phyloP scores from a whole-genome alignment of 495 filamentous ascomycete species.

The Penicillium simplicissimum region DNA sequence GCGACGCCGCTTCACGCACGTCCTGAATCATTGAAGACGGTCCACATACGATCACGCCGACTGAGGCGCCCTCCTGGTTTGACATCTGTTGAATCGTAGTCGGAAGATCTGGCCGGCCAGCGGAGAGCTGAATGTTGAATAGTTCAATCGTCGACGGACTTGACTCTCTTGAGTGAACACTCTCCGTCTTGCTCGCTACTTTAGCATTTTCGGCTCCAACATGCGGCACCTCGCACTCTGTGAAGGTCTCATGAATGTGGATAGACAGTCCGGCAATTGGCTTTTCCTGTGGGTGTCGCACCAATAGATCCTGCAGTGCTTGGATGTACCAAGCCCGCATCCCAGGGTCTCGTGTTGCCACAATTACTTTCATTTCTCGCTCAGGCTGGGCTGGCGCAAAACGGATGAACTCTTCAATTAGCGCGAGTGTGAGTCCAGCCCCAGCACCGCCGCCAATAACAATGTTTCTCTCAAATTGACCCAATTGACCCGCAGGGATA shows the following conservation, averaged over 20 bases:
- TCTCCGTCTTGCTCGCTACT: neutral
- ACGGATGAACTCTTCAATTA: conserved; percentile 38
- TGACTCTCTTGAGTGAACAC: conserved; percentile 15
- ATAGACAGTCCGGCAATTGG: conserved; percentile 14
- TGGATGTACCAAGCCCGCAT: conserved; percentile 29
- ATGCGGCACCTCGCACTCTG: neutral
- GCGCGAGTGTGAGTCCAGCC: conserved; percentile 43
- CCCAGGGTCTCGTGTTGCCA: conserved; percentile 28
- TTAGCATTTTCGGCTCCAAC: neutral
- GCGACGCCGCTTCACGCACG: conserved; percentile 20
- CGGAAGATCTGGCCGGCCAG: conserved; percentile 19
- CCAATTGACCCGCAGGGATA: conserved; percentile 20
- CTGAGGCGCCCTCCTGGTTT: conserved; percentile 8
- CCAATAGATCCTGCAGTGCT: conserved; percentile 25
- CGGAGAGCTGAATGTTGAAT: conserved; percentile 18
- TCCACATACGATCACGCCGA: conserved; percentile 23
- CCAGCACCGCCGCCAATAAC: conserved; percentile 52
- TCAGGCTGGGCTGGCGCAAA: neutral
- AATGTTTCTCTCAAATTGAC: conserved; percentile 33
- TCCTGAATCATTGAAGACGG: conserved; percentile 25
- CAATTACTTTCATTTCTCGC: conserved; percentile 26
- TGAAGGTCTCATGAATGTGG: conserved; percentile 23
- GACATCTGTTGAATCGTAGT: conserved; percentile 7
- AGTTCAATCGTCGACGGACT: conserved; percentile 8
- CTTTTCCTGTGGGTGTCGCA: conserved; percentile 11